phyloP scores from a whole-genome alignment of 2,329 filamentous ascomycete genomes.

The Triangularia verruculosa region DNA sequence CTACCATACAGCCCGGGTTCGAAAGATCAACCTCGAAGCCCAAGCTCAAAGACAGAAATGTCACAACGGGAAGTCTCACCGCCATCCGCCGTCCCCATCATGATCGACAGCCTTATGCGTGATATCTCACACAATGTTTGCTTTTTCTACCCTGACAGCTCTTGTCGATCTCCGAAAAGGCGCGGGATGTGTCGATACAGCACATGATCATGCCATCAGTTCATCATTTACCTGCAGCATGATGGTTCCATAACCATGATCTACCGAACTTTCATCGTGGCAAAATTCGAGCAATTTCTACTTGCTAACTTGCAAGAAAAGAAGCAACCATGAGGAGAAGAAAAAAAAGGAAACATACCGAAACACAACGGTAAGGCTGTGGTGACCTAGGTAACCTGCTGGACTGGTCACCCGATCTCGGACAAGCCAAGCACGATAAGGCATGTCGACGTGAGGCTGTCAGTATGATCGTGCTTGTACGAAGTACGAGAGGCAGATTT shows the following conservation, averaged over 20 bases:
- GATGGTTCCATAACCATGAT: not conserved
- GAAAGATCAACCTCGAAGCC: too few species aligned
- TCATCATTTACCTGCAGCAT: not conserved
- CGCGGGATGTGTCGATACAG: not conserved
- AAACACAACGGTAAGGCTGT: not conserved
- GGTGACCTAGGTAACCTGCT: not conserved
- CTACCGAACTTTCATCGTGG: not conserved
- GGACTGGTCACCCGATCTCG: not conserved
- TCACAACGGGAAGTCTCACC: too few species aligned
- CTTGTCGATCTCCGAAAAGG: not conserved
- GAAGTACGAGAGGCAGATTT: not conserved
- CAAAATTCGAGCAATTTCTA: not conserved
- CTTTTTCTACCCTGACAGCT: not conserved
- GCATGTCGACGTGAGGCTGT: not conserved
- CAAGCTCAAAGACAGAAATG: too few species aligned
- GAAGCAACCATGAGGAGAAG: not conserved
- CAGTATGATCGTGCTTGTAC: not conserved
- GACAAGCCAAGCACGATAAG: not conserved
- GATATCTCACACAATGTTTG: not conserved
- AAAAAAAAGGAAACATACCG: not conserved
- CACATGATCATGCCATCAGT: not conserved
- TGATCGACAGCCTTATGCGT: not conserved
- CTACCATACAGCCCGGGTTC: too few species aligned
- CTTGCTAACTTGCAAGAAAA: not conserved
- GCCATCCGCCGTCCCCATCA: not conserved